Base-by-base conservation (phyloP, 306 rosid genomes). In the Vigna mungo region DNA sequence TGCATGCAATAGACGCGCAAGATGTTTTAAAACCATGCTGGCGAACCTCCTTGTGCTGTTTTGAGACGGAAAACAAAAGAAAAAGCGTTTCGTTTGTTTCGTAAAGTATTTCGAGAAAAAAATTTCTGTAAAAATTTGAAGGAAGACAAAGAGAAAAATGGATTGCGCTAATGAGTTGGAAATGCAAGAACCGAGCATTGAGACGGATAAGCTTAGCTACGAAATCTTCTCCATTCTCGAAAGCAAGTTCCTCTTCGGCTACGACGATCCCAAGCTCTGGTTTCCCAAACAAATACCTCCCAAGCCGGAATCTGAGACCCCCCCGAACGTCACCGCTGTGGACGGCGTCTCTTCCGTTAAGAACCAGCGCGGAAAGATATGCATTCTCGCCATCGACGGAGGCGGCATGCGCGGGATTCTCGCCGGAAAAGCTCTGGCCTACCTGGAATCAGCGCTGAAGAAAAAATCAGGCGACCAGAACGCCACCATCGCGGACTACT, bases 101-200 rank as follows among this genome's bases (percentile, higher is more conserved):
- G 20, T 30, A 8, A 2, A 2, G 2, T 16, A 52, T 61, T 55
- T n/a, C 15, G 34, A 3, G 1, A 41, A 41, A 41, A 41, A 39
- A 39, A 39, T 1, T 41, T 0, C 13, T 2, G 12, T 8, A 9
- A 41, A 23, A 21, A 23, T 48, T 4, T 14, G 55, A 64, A 30
- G 13, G 21, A 16, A 1, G 25, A 18, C 1, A 7, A 32, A 2
- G 27, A 9, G 6, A 71, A 15, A 54, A 71, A 90, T 90, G 96
- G 88, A 76, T 76, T 85, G 84, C 12, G 9, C 9, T 65, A 84
- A 87, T 52, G 83, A 27, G 10, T 11, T 84, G 68, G 99, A 91
- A 85, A 90, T 91, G 94, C 91, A 96, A 47, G 99, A 96, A 73
- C 99, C 99, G 1, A 96, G 99, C 73, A 91, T 96, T 80, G 98